Conservation (phyloP, 768 basidiomycete genomes). For the Myochromella boudieri region DNA sequence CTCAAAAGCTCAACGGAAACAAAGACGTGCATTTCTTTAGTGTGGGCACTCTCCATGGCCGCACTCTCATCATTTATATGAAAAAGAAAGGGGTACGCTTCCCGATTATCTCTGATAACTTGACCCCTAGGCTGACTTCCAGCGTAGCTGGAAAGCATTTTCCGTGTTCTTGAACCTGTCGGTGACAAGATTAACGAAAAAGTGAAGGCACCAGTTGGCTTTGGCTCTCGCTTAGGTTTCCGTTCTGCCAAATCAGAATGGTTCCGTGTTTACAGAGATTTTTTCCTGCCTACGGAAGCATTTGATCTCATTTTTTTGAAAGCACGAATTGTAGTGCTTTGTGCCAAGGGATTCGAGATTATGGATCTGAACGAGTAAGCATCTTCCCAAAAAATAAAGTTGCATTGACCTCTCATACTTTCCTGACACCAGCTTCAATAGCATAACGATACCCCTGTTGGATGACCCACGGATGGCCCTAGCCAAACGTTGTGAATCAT, state of each 20-base stretch:
- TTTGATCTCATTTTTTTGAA: slow-evolving; percentile 92
- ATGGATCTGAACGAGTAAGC: slow-evolving; percentile 92
- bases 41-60: slow-evolving; percentile 81
- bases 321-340: slow-evolving; percentile 89
- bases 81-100: slow-evolving; percentile 79
- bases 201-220: slow-evolving; percentile 64
- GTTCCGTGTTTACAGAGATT: slow-evolving; percentile 94
- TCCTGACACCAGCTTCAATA: slow-evolving; percentile 63
- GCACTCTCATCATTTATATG: slow-evolving; percentile 93
- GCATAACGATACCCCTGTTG: slow-evolving; percentile 84
- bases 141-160: slow-evolving; percentile 79
- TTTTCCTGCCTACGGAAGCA: slow-evolving; percentile 90
- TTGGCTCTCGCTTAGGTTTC: slow-evolving; percentile 74
- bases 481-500: slow-evolving; percentile 84
- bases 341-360: slow-evolving; percentile 94
- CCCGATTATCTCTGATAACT: not conserved
- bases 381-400: not conserved
- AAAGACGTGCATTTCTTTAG: slow-evolving; percentile 97
- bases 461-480: slow-evolving; percentile 68
- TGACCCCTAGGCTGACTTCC: not conserved
- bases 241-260: slow-evolving; percentile 85
- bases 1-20: slow-evolving; percentile 87
- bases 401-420: not conserved
- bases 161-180: slow-evolving; percentile 98
- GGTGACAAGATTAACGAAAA: slow-evolving; percentile 83